Conservation (phyloP, 495 filamentous ascomycete genomes). For the Penicillium tannophilum region DNA sequence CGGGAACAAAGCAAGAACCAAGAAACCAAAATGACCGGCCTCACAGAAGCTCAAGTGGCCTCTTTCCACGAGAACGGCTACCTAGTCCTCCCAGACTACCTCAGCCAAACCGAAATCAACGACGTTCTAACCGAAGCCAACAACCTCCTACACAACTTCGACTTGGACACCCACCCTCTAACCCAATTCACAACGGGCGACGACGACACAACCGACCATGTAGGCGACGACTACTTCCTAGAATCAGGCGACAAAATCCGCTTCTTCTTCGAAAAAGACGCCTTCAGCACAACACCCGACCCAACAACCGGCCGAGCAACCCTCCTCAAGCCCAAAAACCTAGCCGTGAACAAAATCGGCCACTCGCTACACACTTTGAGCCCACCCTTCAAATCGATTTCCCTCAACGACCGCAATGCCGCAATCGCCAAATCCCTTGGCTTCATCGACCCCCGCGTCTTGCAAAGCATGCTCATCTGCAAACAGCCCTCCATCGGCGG, state of each 20-base stretch:
- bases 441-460: conserved; percentile 70
- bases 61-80: conserved; percentile 84
- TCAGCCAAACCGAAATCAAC: conserved; percentile 62
- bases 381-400: conserved; percentile 66
- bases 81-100: conserved; percentile 80
- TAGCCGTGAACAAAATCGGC: conserved; percentile 95
- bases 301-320: conserved; percentile 40
- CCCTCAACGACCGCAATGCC: conserved; percentile 55
- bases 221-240: conserved; percentile 96
- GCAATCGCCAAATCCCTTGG: conserved; percentile 70
- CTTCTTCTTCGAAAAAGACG: conserved; percentile 94
- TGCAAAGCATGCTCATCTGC: conserved; percentile 98
- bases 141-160: conserved; percentile 71
- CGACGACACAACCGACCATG: conserved; percentile 57
- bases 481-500: conserved; percentile 97
- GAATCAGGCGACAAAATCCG: conserved; percentile 83
- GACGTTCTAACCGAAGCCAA: conserved; percentile 74
- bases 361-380: conserved; percentile 82
- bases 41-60: conserved; percentile 70
- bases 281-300: conserved; percentile 44
- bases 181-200: conserved; percentile 88
- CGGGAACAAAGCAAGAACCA: neutral
- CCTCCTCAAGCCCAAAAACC: conserved; percentile 73
- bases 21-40: conserved; percentile 45
- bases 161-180: conserved; percentile 80